Evolutionary conservation across 129 eudicot species (phyloP).

Genomic region (Centrapalus pauciflorus): DNA sequence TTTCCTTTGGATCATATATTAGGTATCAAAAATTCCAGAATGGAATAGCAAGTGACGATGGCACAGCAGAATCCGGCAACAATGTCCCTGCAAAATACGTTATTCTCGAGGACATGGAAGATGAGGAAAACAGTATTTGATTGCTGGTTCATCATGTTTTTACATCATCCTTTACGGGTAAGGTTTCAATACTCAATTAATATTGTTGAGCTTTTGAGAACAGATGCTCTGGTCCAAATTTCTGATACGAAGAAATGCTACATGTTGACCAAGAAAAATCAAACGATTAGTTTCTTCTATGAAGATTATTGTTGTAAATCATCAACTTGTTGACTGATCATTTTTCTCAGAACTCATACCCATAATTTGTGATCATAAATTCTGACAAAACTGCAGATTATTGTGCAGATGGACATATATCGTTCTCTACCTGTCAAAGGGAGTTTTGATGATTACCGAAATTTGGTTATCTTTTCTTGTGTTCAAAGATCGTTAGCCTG

Average conservation of each 20-base stretch:
- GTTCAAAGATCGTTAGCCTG: neutral
- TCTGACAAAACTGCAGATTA: neutral
- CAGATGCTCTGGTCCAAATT: neutral
- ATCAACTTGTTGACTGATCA: too few relatives aligned
- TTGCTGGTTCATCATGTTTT: constrained; percentile 16
- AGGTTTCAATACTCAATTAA: neutral
- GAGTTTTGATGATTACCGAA: neutral
- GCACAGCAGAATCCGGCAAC: constrained; percentile 1
- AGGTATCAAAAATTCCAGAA: constrained; percentile 74
- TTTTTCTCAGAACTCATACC: too few relatives aligned
- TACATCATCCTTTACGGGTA: constrained; percentile 20
- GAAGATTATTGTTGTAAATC: too few relatives aligned
- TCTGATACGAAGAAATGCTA: neutral
- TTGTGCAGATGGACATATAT: neutral
- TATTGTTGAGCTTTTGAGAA: neutral
- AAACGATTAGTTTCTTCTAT: too few relatives aligned
- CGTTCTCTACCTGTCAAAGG: constrained; percentile 6
- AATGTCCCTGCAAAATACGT: constrained; percentile 57
- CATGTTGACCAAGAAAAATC: neutral
- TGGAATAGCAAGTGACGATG: constrained; percentile 36
- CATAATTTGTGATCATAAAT: neutral
- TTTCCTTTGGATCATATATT: neutral
- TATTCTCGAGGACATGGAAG: constrained; percentile 79
- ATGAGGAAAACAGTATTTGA: constrained; percentile 25
- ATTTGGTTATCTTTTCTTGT: neutral